Base-by-base conservation (phyloP, 2,329 filamentous ascomycete species). In the Hypoxylon sp. region DNA sequence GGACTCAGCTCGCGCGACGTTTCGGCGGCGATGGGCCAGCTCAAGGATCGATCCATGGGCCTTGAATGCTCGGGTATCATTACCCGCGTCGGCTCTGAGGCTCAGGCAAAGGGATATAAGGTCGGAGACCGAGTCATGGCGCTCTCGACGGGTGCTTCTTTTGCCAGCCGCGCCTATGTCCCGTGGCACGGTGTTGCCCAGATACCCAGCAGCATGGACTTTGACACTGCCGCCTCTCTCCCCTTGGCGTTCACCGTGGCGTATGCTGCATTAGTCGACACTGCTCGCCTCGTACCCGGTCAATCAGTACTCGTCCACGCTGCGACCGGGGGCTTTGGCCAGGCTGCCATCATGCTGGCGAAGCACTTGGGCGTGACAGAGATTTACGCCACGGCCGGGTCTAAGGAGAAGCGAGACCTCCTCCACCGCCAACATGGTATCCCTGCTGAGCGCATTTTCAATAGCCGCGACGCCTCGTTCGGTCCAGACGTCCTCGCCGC, bases 301-400 rank as follows among this genome's bases (percentile, higher is more conserved):
- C 40, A 66, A 3, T 47, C 46, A 0, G 43, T 67, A 1, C 40
- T 67, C n/a, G 61, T 64, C 18, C 63, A 66, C 29, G 29, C 57
- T 2, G 63, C 58, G 3, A 31, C 58, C 9, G 61, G 64, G 13
- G 59, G 57, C 23, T 31, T 62, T 13, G 56, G 62, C 1, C 53
- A 61, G 33, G 56, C 62, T 1, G 60, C 58, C 24, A 55, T 64
- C 26, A 48, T 54, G 21, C 15, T 67, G 3, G 55, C 61, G 3
- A 35, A 58, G 13, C 40, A 50, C 51, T 24, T 46, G 7, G 61
- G 61, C 7, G 49, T 26, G 15, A 18, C 50, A 7, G 51, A 63
- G 3, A 55, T 66, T 3, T 67, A 45, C 24, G 61, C 43, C 4
- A 67, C 61, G 2, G 60, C 52, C 8, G 41, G 50, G 1, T 41